These are phyloP conservation scores for Pyrenopolyporus hunteri DNA, from an alignment of 495 filamentous ascomycete species.

Conservation along the genomic window DNA sequence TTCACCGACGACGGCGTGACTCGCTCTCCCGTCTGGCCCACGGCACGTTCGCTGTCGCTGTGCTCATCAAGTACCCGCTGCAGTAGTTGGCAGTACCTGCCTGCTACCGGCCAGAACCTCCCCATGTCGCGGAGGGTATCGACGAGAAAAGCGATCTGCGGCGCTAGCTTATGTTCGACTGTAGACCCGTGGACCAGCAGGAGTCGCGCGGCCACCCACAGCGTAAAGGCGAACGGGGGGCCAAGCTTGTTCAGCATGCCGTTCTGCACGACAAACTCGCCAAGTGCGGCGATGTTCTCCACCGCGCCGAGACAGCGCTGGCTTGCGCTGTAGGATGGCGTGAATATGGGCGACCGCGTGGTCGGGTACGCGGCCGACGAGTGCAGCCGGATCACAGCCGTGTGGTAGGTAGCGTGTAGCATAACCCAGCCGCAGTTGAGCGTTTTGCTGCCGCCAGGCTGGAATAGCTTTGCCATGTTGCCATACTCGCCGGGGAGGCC, in stretches of 20 bases:
- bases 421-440: slow-evolving; percentile 86
- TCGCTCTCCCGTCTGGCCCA: slow-evolving; percentile 64
- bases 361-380: slow-evolving; percentile 94
- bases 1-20: slow-evolving; percentile 79
- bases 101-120: slow-evolving; percentile 81
- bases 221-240: slow-evolving; percentile 84
- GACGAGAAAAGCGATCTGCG: slow-evolving; percentile 78
- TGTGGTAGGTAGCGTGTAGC: slow-evolving; percentile 77
- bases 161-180: slow-evolving; percentile 78
- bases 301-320: slow-evolving; percentile 82
- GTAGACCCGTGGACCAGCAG: slow-evolving; percentile 87
- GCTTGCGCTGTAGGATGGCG: slow-evolving; percentile 79
- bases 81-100: slow-evolving; percentile 79
- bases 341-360: slow-evolving; percentile 82
- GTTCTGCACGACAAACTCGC: slow-evolving; percentile 73
- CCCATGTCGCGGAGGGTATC: slow-evolving; percentile 81
- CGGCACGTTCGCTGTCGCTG: slow-evolving; percentile 68
- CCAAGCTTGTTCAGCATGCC: slow-evolving; percentile 79
- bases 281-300: slow-evolving; percentile 79
- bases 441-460: slow-evolving; percentile 64
- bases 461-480: slow-evolving; percentile 76
- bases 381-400: slow-evolving; percentile 84
- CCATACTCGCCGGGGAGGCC: slow-evolving; percentile 80
- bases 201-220: slow-evolving; percentile 90
- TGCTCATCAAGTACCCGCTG: slow-evolving; percentile 85